Conservation (phyloP, 768 basidiomycete genomes). For the Tephrocybe sp. region DNA sequence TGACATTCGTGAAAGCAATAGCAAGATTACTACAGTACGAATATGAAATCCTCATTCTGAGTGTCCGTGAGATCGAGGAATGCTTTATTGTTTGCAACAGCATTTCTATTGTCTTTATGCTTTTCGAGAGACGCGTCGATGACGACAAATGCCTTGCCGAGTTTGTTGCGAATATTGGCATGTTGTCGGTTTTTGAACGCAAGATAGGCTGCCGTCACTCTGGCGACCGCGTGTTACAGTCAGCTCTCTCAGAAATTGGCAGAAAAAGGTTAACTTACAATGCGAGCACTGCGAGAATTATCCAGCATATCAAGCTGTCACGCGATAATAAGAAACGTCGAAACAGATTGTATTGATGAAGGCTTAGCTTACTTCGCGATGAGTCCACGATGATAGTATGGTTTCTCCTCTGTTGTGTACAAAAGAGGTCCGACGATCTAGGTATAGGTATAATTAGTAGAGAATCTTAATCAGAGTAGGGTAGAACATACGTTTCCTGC, state of each 20-base stretch:
- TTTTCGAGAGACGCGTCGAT: constrained; percentile 40
- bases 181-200: constrained; percentile 37
- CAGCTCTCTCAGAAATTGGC: background rate
- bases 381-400: constrained; percentile 39
- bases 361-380: constrained; percentile 28
- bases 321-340: background rate
- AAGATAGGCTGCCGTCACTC: constrained; percentile 37
- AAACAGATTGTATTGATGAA: background rate
- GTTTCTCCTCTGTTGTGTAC: constrained; percentile 35
- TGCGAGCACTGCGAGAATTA: constrained; percentile 31
- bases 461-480: background rate
- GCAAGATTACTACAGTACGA: constrained; percentile 24
- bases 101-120: constrained; percentile 12
- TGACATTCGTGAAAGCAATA: background rate
- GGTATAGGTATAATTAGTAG: background rate
- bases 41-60: constrained; percentile 34
- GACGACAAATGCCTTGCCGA: constrained; percentile 34
- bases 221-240: background rate
- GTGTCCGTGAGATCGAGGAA: constrained; percentile 40
- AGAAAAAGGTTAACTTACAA: constrained; percentile 22
- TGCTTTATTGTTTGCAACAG: constrained; percentile 28
- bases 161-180: constrained; percentile 27
- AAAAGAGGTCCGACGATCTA: constrained; percentile 38
- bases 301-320: constrained; percentile 39
- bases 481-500: constrained; percentile 37